Conservation (phyloP, 2,329 filamentous ascomycete genomes). For the Macroventuria anomochaeta region DNA sequence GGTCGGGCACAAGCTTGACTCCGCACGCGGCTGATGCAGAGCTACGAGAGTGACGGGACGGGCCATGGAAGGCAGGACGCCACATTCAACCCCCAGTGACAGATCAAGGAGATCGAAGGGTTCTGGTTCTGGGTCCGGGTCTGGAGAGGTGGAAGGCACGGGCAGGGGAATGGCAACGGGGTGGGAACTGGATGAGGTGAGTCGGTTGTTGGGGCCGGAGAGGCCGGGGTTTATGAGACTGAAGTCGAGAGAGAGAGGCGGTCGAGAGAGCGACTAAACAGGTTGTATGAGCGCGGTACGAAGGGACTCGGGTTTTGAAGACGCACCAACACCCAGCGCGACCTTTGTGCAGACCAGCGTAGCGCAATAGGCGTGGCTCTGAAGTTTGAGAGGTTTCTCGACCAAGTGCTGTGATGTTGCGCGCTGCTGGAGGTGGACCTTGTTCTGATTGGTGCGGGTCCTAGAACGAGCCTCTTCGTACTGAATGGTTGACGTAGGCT, state of each 20-base stretch:
- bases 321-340: too few relatives aligned
- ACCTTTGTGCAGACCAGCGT: too few relatives aligned
- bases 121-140: background rate
- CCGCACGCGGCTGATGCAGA: conserved; percentile 21
- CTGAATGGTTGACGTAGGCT: too few relatives aligned
- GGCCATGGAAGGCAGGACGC: background rate
- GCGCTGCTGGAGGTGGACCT: too few relatives aligned
- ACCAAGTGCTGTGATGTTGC: too few relatives aligned
- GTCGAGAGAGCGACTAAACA: background rate
- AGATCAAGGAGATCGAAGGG: background rate
- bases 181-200: background rate
- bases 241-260: background rate
- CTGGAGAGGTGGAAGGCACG: background rate
- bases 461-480: too few relatives aligned
- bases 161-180: background rate
- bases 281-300: background rate
- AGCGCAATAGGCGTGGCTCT: too few relatives aligned
- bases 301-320: background rate
- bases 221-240: background rate
- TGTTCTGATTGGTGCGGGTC: too few relatives aligned
- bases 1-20: conserved; percentile 20
- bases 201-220: background rate
- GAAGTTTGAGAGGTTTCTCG: too few relatives aligned
- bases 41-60: conserved; percentile 10
- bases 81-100: background rate